Evolutionary conservation across 164 flowering plant species (phyloP).

Genomic region (Piper longum): DNA sequence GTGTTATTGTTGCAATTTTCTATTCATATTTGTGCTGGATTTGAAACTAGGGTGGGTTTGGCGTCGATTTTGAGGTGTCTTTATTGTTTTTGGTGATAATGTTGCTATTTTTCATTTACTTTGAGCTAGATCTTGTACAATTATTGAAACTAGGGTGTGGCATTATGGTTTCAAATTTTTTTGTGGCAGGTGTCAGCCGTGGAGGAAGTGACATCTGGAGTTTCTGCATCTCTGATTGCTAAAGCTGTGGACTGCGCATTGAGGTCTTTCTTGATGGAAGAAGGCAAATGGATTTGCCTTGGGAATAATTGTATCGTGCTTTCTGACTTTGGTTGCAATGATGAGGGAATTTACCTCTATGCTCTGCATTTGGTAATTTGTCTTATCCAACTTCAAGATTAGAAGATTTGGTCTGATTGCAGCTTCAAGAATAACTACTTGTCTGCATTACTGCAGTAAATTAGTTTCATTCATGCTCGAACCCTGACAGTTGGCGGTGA

Average conservation of each 20-base stretch:
- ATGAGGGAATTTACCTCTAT: constrained; percentile 2
- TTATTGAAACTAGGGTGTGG: not conserved
- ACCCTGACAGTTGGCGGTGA: no score
- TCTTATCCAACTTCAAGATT: not conserved
- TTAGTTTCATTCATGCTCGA: no score
- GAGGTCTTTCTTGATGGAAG: constrained; percentile 4
- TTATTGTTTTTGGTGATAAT: no score
- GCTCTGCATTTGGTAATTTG: constrained; percentile 7
- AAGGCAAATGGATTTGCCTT: constrained; percentile 8
- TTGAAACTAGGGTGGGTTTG: no score
- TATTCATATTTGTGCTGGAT: no score
- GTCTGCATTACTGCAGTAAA: no score
- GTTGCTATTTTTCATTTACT: no score
- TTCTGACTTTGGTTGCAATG: constrained; percentile 4
- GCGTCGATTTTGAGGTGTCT: no score
- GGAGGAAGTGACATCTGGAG: constrained; percentile 7
- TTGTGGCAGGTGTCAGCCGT: constrained; percentile 4
- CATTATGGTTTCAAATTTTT: not conserved
- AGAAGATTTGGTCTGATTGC: not conserved
- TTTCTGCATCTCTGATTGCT: constrained; percentile 4
- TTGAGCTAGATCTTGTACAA: not conserved
- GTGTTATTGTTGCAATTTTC: no score
- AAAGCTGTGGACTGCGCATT: constrained; percentile 8
- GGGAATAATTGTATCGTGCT: constrained; percentile 4
- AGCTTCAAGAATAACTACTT: not conserved